Conservation (phyloP, 768 basidiomycete genomes). For the Ephemerocybe angulata region DNA sequence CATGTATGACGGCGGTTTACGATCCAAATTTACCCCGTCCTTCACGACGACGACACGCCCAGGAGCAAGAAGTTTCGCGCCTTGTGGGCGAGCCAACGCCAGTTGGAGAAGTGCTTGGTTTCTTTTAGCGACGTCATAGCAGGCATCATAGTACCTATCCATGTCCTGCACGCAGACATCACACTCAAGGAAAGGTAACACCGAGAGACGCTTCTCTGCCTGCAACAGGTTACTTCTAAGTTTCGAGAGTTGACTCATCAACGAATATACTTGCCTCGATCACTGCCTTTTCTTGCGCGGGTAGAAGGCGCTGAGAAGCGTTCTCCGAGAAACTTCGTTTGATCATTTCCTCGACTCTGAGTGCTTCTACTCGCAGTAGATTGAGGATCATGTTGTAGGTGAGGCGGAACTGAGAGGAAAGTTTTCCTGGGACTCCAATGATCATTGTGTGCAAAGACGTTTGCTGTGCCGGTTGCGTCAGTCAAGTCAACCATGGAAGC, state of each 20-base stretch:
- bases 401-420: constrained; percentile 93
- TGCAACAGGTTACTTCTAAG: constrained; percentile 26
- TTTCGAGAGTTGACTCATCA: not conserved
- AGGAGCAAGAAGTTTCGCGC: constrained; percentile 58
- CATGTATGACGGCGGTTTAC: not conserved
- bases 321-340: constrained; percentile 99
- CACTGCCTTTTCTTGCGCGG: constrained; percentile 90
- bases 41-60: constrained; percentile 84
- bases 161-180: constrained; percentile 70
- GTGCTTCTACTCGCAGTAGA: constrained; percentile 89
- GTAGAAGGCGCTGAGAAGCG: constrained; percentile 85
- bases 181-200: constrained; percentile 65
- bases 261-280: constrained; percentile 49
- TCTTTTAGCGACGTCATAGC: constrained; percentile 52
- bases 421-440: constrained; percentile 87
- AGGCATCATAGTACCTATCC: constrained; percentile 69
- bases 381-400: constrained; percentile 99
- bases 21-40: constrained; percentile 58
- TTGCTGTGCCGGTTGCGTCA: constrained; percentile 49
- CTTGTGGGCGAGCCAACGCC: constrained; percentile 57
- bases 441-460: constrained; percentile 81
- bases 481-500: not conserved
- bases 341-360: constrained; percentile 98
- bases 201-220: constrained; percentile 68
- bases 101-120: constrained; percentile 63